phyloP scores from a whole-genome alignment of 2,329 filamentous ascomycete genomes.

The Gnomoniopsis smithogilvyi region DNA sequence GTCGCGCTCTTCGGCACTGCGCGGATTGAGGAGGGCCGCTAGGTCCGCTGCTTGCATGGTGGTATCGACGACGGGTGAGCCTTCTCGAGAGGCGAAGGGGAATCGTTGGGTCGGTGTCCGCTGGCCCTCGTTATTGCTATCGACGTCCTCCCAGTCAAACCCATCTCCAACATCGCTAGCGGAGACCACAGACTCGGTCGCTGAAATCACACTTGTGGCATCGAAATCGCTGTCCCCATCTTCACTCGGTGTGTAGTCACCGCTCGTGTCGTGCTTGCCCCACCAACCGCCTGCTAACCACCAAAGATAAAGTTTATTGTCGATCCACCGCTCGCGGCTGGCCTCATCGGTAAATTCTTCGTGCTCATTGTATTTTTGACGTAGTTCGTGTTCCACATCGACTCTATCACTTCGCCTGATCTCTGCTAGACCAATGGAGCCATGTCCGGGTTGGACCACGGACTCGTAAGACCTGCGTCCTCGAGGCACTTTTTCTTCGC shows the following conservation, averaged over 20 bases:
- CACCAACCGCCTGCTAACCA: conserved; percentile 83
- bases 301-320: conserved; percentile 75
- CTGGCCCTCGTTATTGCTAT: conserved; percentile 45
- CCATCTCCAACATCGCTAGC: conserved; percentile 23
- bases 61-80: conserved; percentile 58
- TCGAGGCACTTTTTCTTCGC: conserved; percentile 17
- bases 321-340: conserved; percentile 63
- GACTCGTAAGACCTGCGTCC: conserved; percentile 44
- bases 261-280: conserved; percentile 77
- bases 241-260: conserved; percentile 64
- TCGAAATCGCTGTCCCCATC: conserved; percentile 50
- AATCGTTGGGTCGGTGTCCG: conserved; percentile 72
- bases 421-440: conserved; percentile 37
- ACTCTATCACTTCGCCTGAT: conserved; percentile 61
- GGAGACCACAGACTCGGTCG: conserved; percentile 32
- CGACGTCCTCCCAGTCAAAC: conserved; percentile 38
- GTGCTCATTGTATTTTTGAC: conserved; percentile 42
- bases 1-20: conserved; percentile 70
- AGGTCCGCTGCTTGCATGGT: conserved; percentile 66
- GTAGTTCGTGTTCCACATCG: conserved; percentile 79
- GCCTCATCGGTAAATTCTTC: conserved; percentile 31
- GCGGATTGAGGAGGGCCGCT: conserved; percentile 77
- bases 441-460: conserved; percentile 40
- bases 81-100: conserved; percentile 44
- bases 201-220: conserved; percentile 76